A percentile compares a stretch with the other conserved stretches of the same genome.
Evolutionary conservation across 2,329 filamentous ascomycete genomes (phyloP).

Genomic region (Truncatella angustata): DNA sequence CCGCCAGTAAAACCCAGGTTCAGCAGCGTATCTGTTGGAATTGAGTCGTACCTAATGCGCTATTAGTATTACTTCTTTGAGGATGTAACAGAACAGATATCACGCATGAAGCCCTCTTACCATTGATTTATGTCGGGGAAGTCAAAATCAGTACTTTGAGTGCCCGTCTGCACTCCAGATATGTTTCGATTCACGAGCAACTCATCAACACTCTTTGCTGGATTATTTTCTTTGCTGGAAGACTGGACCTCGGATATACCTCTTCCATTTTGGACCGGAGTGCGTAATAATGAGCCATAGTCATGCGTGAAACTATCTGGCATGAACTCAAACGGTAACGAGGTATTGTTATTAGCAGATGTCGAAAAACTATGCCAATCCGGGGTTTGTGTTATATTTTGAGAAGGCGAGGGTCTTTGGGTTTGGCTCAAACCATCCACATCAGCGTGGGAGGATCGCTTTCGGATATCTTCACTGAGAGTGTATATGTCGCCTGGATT

Average conservation of each 20-base stretch:
- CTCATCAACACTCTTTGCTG: background rate
- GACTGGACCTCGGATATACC: background rate
- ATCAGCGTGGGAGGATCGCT: constrained; percentile 18
- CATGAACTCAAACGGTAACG: background rate
- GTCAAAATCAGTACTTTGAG: constrained; percentile 9
- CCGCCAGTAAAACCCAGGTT: constrained; percentile 32
- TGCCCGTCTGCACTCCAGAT: background rate
- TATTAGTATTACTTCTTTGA: background rate
- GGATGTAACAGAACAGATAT: constrained; percentile 9
- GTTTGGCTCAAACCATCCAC: constrained; percentile 16
- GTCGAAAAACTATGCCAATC: background rate
- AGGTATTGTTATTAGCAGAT: background rate
- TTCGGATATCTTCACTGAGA: constrained; percentile 29
- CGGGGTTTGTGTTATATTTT: constrained; percentile 7
- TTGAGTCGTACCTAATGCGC: constrained; percentile 27
- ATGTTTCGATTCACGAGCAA: background rate
- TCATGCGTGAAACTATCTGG: constrained; percentile 2
- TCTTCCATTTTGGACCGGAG: background rate
- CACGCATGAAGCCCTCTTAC: constrained; percentile 12
- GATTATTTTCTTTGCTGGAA: background rate
- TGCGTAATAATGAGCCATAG: background rate
- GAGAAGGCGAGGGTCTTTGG: constrained; percentile 17
- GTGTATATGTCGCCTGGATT: constrained; percentile 32
- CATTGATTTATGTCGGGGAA: constrained; percentile 19
- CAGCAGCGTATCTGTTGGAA: constrained; percentile 28